Evolutionary conservation across 345 rosid species (phyloP), one percentile per base, ranked within the genome.

Genomic region (Gossypium herbaceum): DNA sequence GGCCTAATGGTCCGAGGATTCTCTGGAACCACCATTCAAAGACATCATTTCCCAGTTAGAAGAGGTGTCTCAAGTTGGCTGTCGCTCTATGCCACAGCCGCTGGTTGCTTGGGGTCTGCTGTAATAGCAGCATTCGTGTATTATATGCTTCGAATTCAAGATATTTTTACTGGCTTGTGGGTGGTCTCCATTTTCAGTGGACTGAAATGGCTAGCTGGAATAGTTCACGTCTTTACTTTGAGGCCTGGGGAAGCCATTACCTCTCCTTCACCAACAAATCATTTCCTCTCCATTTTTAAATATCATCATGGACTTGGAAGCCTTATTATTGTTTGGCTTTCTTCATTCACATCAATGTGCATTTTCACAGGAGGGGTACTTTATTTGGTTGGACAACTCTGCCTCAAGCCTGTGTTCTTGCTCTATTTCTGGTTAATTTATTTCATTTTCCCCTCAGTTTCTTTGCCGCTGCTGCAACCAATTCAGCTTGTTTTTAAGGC

Each of bases 181-280:
- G 78, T 88, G 8, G 89, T 89, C 71, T 86, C 91, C 2, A 89
- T 88, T 34, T 89, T 86, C 76, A 85, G 91, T 75, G 90, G 91
- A 76, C 77, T 89, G 15, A 78, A 57, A 34, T 89, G 91, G 94
- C 82, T 88, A 13, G 34, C 72, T 2, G 91, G 94, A 8, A 61
- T 80, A 7, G 17, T 81, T 9, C 86, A 86, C 48, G 63, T 82
- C 19, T 12, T 60, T 34, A 29, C 63, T 9, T 29, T 81, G 0
- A 83, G 85, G 50, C 79, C 82, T 15, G 80, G 80, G 12, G 34
- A 77, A 45, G 48, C 74, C 29, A 2, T 72, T 3, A 13, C 70
- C 5, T 73, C 77, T 59, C 70, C 83, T 56, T 22, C 22, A 24
- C 15, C 82, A 0, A 57, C 57, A 51, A 16, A 81, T 13, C 81